Evolutionary conservation across 1,139 yeast species (phyloP), one percentile per base, ranked within the genome.

Genomic region (Scheffersomyces lignicola): DNA sequence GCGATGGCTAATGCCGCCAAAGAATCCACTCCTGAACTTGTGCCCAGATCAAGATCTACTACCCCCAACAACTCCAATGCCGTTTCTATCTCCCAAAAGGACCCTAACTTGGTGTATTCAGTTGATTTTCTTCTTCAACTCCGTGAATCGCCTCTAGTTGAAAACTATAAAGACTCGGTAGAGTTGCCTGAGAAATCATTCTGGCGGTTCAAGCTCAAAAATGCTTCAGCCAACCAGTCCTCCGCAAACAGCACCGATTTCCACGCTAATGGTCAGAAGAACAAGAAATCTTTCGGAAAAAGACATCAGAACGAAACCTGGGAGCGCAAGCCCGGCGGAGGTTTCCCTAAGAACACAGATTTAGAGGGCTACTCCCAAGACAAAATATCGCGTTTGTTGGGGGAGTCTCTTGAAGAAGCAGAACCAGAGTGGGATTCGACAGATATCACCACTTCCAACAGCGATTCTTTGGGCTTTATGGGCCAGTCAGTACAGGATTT

Each of bases 401-500:
- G 63, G 9, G 73, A 69, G 33, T 60, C 56, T 2, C 66, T 61
- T 11, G 73, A 70, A 18, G 76, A 69, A 33, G 63, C 50, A n/a
- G 65, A 64, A 6, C 78, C 80, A 0, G 80, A 73, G 37, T 78
- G 83, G 83, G 70, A 73, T 47, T 50, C 68, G 7, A 67, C 56
- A 2, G 65, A 62, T 14, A 35, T 57, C 47, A 41, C 51, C 49
- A 47, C 71, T 24, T 53, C 51, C n/a, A 56, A 52, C 37, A 55
- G 65, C 37, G 58, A 72, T 57, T 31, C 63, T 14, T 33, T 38
- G 22, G 33, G 40, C 11, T 20, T 62, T 36, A 70, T 73, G 64
- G 80, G 80, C 12, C 78, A 74, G 41, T 73, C 85, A 2, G 82
- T 79, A 14, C 80, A 78, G 36, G 92, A 83, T 48, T 83, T 83